These are phyloP conservation scores for Talaromyces atroroseus DNA, from an alignment of 2,329 filamentous ascomycete species.

Conservation along the genomic window DNA sequence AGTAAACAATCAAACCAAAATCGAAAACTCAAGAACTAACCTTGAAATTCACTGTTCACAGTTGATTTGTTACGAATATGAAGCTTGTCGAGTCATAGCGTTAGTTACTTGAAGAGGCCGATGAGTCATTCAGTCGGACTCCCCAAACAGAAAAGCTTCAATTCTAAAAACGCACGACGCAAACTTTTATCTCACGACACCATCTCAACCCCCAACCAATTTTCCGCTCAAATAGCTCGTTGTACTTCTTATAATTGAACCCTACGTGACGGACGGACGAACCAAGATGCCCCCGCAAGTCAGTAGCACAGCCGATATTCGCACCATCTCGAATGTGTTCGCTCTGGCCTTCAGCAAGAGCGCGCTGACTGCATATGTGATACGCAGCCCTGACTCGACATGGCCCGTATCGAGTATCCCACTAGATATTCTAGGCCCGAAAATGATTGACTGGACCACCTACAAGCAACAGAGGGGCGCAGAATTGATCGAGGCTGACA, in stretches of 20 bases:
- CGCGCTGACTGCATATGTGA: slow-evolving; percentile 1
- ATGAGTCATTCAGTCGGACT: not conserved
- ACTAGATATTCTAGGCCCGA: not conserved
- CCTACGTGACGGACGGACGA: too few relatives aligned
- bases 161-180: not conserved
- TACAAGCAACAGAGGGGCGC: slow-evolving; percentile 7
- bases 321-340: slow-evolving; percentile 6
- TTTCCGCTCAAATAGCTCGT: not conserved
- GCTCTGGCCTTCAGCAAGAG: not conserved
- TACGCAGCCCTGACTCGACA: slow-evolving; percentile 1
- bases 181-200: not conserved
- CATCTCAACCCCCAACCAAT: not conserved
- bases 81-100: too few relatives aligned
- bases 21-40: too few relatives aligned
- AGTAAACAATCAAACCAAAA: too few relatives aligned
- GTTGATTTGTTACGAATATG: too few relatives aligned
- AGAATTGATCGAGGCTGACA: slow-evolving; percentile 11
- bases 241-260: not conserved
- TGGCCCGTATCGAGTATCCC: slow-evolving; percentile 10
- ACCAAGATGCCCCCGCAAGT: slow-evolving; percentile 3
- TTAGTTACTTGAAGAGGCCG: too few relatives aligned
- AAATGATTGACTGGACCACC: slow-evolving; percentile 7
- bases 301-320: slow-evolving; percentile 9
- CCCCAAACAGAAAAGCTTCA: not conserved
- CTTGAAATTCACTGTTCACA: too few relatives aligned